Percentiles rank a stretch among this genome's conserved stretches.
Evolutionary conservation across 768 basidiomycete species (phyloP).

Genomic region (Amanita pallidorosea): DNA sequence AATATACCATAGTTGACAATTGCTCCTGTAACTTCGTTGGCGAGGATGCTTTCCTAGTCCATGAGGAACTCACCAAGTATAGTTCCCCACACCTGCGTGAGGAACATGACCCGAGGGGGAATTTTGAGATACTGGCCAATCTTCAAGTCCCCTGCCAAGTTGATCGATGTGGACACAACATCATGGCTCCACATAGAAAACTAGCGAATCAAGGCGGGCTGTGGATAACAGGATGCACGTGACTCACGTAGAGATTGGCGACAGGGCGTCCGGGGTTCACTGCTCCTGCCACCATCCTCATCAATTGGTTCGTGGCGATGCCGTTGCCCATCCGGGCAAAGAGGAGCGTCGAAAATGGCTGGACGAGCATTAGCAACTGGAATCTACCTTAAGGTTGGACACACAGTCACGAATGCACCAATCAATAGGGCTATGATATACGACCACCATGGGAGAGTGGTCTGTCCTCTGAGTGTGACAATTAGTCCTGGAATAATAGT

Average conservation of each 20-base stretch:
- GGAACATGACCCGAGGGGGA: slow-evolving; percentile 55
- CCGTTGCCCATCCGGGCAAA: slow-evolving; percentile 53
- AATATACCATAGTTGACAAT: slow-evolving; percentile 26
- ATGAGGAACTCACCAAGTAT: slow-evolving; percentile 31
- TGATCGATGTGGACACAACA: slow-evolving; percentile 42
- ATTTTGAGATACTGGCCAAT: slow-evolving; percentile 64
- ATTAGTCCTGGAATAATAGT: slow-evolving; percentile 29
- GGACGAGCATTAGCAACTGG: neutral
- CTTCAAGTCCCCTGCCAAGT: slow-evolving; percentile 52
- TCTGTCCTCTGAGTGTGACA: slow-evolving; percentile 46
- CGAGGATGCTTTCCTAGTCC: too few species aligned
- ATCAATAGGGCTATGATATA: slow-evolving; percentile 46
- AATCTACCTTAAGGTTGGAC: neutral
- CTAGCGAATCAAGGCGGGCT: slow-evolving; percentile 16
- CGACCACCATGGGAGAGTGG: slow-evolving; percentile 53
- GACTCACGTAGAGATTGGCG: slow-evolving; percentile 54
- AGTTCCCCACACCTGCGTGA: slow-evolving; percentile 57
- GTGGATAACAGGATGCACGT: neutral
- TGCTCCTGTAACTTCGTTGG: slow-evolving; percentile 16
- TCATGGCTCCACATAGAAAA: slow-evolving; percentile 65
- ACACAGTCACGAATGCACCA: slow-evolving; percentile 32
- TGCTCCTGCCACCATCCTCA: slow-evolving; percentile 56
- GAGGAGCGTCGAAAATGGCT: slow-evolving; percentile 48
- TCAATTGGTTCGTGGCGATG: slow-evolving; percentile 47
- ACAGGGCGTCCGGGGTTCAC: slow-evolving; percentile 55